Evolutionary conservation across 257 asterid species (phyloP).

Genomic region (Henckelia pumila): DNA sequence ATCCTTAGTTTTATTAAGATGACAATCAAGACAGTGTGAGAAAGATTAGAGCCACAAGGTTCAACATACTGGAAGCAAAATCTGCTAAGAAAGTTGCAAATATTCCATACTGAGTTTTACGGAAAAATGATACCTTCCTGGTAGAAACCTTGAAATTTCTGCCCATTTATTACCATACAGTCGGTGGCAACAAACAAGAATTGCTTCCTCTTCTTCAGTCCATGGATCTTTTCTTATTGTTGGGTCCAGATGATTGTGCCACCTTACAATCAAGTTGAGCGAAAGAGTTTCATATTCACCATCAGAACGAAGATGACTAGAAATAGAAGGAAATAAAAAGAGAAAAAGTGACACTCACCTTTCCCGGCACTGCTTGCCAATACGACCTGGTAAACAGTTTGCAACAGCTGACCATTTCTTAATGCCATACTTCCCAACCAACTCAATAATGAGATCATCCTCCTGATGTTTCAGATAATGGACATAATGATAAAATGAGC

Average conservation of each 20-base stretch:
- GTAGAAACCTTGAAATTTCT: slow-evolving; percentile 68
- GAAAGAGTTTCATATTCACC: slow-evolving; percentile 16
- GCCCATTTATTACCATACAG: slow-evolving; percentile 80
- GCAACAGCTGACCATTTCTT: slow-evolving; percentile 76
- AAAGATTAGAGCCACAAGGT: background rate
- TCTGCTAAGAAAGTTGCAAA: background rate
- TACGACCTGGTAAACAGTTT: slow-evolving; percentile 68
- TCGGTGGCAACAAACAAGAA: slow-evolving; percentile 50
- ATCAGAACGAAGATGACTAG: background rate
- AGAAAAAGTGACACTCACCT: slow-evolving; percentile 42
- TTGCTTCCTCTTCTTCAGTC: slow-evolving; percentile 63
- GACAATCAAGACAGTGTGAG: background rate
- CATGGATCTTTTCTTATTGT: slow-evolving; percentile 68
- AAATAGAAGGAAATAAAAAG: background rate
- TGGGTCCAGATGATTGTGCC: slow-evolving; percentile 89
- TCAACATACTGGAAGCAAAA: slow-evolving; percentile 2
- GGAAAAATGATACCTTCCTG: slow-evolving; percentile 65
- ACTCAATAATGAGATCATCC: slow-evolving; percentile 60
- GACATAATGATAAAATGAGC: background rate
- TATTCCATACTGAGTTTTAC: background rate
- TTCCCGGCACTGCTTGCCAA: slow-evolving; percentile 91
- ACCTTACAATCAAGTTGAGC: slow-evolving; percentile 40
- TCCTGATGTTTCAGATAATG: slow-evolving; percentile 46
- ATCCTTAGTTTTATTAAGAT: background rate
- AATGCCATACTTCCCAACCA: slow-evolving; percentile 57